Evolutionary conservation across 2,329 filamentous ascomycete genomes (phyloP).

Genomic region (Talaromyces verruculosus): DNA sequence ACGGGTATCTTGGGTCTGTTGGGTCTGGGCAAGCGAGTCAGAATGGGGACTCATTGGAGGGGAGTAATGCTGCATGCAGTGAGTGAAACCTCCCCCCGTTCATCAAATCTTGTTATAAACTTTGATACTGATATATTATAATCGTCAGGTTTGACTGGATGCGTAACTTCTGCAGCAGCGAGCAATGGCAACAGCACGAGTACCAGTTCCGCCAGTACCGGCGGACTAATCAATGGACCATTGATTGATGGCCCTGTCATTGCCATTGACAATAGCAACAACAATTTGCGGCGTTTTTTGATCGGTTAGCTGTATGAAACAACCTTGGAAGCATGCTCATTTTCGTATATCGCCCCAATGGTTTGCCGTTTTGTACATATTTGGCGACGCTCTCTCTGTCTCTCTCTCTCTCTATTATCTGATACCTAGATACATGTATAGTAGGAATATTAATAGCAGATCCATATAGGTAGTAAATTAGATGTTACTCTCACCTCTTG

Average conservation of each 20-base stretch:
- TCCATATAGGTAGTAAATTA: no score
- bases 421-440: neutral
- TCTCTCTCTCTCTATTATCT: neutral
- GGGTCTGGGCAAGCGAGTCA: conserved; percentile 15
- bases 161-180: conserved; percentile 14
- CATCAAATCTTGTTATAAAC: neutral
- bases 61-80: conserved; percentile 16
- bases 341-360: neutral
- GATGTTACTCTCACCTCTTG: no score
- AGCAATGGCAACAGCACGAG: conserved; percentile 13
- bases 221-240: neutral
- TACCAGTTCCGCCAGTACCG: conserved; percentile 6
- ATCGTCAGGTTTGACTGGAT: conserved; percentile 7
- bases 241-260: conserved; percentile 1
- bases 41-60: conserved; percentile 14
- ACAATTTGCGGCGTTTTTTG: neutral
- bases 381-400: neutral
- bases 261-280: neutral
- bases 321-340: neutral
- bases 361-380: neutral
- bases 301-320: neutral
- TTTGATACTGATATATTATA: no score
- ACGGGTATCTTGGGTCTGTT: conserved; percentile 6
- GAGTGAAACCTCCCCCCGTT: neutral
- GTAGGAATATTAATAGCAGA: neutral